Evolutionary conservation across 2,329 filamentous ascomycete genomes (phyloP).

Genomic region (Ophiostoma sp.): DNA sequence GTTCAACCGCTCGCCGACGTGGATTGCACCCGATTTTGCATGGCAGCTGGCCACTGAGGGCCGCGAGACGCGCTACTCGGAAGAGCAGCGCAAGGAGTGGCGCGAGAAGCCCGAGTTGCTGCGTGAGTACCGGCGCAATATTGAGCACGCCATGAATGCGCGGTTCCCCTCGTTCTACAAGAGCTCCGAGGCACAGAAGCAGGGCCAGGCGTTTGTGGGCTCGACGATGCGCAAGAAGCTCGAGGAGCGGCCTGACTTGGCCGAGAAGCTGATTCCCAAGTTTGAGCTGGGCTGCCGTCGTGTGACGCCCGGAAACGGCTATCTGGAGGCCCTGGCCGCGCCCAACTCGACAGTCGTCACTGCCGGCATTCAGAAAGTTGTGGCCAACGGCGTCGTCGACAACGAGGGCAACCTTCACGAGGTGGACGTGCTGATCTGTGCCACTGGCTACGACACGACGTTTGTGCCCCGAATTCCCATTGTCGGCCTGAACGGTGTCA

Average conservation of each 20-base stretch:
- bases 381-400: constrained; percentile 41
- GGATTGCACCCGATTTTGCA: constrained; percentile 33
- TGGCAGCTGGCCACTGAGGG: constrained; percentile 14
- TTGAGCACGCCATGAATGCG: constrained; percentile 25
- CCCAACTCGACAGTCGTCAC: constrained; percentile 47
- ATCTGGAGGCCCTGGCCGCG: constrained; percentile 44
- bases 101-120: constrained; percentile 21
- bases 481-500: constrained; percentile 19
- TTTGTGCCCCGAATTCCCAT: constrained; percentile 38
- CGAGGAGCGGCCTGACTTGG: not conserved
- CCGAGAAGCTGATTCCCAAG: constrained; percentile 42
- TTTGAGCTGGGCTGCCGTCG: constrained; percentile 47
- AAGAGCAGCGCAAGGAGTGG: constrained; percentile 20
- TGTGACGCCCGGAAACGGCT: constrained; percentile 45
- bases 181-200: constrained; percentile 32
- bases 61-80: constrained; percentile 17
- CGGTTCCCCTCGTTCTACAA: constrained; percentile 21
- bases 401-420: constrained; percentile 35
- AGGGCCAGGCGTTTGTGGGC: constrained; percentile 43
- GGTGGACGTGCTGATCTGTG: constrained; percentile 36
- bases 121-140: constrained; percentile 16
- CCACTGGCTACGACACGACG: constrained; percentile 41
- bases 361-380: constrained; percentile 42
- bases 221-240: constrained; percentile 36
- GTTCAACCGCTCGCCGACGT: constrained; percentile 38